Percentiles rank a stretch among this genome's conserved stretches.
Conservation (phyloP, 2,329 filamentous ascomycete genomes). For the Neonectria coccinea region DNA sequence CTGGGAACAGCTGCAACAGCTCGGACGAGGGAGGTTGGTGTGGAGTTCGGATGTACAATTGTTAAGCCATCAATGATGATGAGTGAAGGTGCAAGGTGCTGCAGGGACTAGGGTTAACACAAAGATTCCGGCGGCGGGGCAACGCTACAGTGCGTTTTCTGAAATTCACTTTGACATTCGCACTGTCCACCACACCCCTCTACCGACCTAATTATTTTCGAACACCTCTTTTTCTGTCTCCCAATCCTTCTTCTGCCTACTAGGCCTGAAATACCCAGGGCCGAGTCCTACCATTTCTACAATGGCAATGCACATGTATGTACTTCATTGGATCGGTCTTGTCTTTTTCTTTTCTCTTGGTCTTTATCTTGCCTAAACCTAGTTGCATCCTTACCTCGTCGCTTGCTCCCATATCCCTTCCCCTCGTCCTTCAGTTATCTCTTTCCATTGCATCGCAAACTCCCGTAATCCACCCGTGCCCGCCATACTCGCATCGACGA, state of each 20-base stretch:
- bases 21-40: slow-evolving; percentile 31
- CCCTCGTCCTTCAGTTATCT: slow-evolving; percentile 60
- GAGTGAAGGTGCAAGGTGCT: not conserved
- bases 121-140: not conserved
- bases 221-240: not conserved
- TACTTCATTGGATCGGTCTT: not conserved
- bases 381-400: not conserved
- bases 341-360: not conserved
- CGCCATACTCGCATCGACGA: slow-evolving; percentile 77
- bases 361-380: not conserved
- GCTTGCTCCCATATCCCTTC: slow-evolving; percentile 56
- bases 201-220: not conserved
- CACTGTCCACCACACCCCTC: not conserved
- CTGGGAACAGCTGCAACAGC: slow-evolving; percentile 40
- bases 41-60: slow-evolving; percentile 17
- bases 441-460: slow-evolving; percentile 81
- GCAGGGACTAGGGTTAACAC: not conserved
- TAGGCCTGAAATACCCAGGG: not conserved
- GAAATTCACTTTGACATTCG: not conserved
- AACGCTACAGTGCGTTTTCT: not conserved
- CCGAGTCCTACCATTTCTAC: not conserved
- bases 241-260: not conserved
- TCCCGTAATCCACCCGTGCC: slow-evolving; percentile 84
- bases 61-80: not conserved
- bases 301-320: not conserved